These are phyloP conservation scores for Trypanosoma vivax DNA, from an alignment of 208 protist species.

Conservation along the genomic window DNA sequence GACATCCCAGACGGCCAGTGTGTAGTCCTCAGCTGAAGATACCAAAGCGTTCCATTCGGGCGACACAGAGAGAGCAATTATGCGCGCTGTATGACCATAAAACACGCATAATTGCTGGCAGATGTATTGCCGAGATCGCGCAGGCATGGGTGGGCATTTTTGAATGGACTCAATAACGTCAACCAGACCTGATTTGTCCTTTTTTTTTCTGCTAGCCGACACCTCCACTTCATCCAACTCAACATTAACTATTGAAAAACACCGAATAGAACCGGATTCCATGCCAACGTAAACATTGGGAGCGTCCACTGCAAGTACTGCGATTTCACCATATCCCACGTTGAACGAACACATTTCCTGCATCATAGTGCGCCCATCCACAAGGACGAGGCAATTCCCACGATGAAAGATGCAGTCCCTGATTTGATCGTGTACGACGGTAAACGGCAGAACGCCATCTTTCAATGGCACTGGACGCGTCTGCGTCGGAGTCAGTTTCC, in stretches of 20 bases:
- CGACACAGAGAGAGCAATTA: constrained; percentile 15
- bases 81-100: constrained; percentile 21
- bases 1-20: constrained; percentile 23
- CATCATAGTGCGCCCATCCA: constrained; percentile 20
- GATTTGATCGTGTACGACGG: constrained; percentile 17
- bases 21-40: constrained; percentile 21
- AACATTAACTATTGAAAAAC: constrained; percentile 12
- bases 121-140: constrained; percentile 1
- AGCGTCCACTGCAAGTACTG: constrained; percentile 7
- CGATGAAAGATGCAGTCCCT: constrained; percentile 15
- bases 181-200: neutral
- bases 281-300: constrained; percentile 24
- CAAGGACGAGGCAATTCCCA: constrained; percentile 16
- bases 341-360: constrained; percentile 17
- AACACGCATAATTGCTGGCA: constrained; percentile 12
- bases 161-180: constrained; percentile 4
- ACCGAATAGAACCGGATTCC: constrained; percentile 23
- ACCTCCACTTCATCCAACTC: constrained; percentile 13
- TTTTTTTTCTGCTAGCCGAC: constrained; percentile 3
- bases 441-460: constrained; percentile 19
- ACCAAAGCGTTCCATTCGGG: constrained; percentile 28
- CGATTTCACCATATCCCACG: constrained; percentile 12
- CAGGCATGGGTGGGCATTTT: neutral
- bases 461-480: constrained; percentile 9
- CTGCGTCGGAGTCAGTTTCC: constrained; percentile 12